phyloP scores from a whole-genome alignment of 1,139 yeast genomes.

The Taphrina communis region DNA sequence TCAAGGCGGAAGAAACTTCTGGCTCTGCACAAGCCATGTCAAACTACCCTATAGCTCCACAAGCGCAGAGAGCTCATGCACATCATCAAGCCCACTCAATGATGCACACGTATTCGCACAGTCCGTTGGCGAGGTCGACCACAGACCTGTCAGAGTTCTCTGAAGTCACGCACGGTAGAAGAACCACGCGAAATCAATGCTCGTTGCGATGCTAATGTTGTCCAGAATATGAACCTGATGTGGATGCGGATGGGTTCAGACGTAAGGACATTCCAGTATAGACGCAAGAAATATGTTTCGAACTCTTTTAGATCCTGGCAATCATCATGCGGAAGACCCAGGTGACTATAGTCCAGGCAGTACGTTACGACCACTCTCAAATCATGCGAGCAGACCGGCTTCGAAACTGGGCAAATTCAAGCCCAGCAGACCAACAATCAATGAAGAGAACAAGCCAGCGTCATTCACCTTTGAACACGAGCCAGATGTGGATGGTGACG shows the following conservation, averaged over 20 bases:
- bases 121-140: constrained; percentile 23
- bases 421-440: not conserved
- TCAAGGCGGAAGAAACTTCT: not conserved
- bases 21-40: constrained; percentile 9
- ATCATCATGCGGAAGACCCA: constrained; percentile 42
- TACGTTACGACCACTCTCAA: constrained; percentile 28
- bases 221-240: constrained; percentile 37
- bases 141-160: constrained; percentile 18
- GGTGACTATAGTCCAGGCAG: constrained; percentile 44
- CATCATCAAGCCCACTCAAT: constrained; percentile 22
- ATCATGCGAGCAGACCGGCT: constrained; percentile 9
- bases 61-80: constrained; percentile 12
- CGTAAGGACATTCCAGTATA: constrained; percentile 3
- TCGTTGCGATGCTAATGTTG: not conserved
- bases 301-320: constrained; percentile 22
- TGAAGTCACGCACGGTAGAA: constrained; percentile 24
- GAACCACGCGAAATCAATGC: not conserved
- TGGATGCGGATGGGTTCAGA: constrained; percentile 38
- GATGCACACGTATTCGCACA: constrained; percentile 25
- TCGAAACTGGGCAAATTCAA: not conserved
- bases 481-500: constrained; percentile 38
- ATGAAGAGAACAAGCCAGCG: constrained; percentile 19
- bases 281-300: not conserved
- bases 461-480: constrained; percentile 38
- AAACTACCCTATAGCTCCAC: constrained; percentile 21